Conservation (phyloP, 1,284 basidiomycete species). For the Sutorius eximius region DNA sequence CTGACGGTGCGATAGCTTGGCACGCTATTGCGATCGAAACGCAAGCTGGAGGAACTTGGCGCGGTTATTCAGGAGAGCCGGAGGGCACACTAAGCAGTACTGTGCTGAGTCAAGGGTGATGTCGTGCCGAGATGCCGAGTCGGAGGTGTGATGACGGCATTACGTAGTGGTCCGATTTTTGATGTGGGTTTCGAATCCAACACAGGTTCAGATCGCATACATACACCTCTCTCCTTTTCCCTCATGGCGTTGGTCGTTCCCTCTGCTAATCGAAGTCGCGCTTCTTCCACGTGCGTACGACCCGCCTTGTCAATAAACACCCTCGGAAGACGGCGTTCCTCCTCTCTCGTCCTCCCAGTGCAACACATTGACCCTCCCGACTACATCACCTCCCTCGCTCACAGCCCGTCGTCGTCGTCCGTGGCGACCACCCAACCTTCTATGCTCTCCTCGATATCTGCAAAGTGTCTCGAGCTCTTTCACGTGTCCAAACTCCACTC, state of each 20-base stretch:
- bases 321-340: conserved; percentile 53
- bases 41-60: conserved; percentile 94
- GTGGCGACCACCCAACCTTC: conserved; percentile 29
- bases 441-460: conserved; percentile 51
- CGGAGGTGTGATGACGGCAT: conserved; percentile 5
- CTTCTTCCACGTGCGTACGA: conserved; percentile 61
- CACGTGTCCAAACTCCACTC: conserved; percentile 42
- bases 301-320: conserved; percentile 53
- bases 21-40: conserved; percentile 93
- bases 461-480: conserved; percentile 53
- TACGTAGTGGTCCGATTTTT: conserved; percentile 30
- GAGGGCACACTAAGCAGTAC: conserved; percentile 59
- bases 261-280: conserved; percentile 48
- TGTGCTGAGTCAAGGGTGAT: conserved; percentile 17
- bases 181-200: conserved; percentile 15
- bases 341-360: conserved; percentile 37
- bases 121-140: conserved; percentile 22
- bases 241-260: conserved; percentile 33
- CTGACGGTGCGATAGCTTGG: conserved; percentile 65
- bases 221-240: not conserved
- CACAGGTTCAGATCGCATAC: conserved; percentile 9
- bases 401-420: conserved; percentile 9
- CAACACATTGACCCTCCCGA: conserved; percentile 10
- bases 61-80: conserved; percentile 90
- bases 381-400: not conserved